A percentile compares a stretch with the other conserved stretches of the same genome.
phyloP scores from a whole-genome alignment of 2,329 filamentous ascomycete genomes.

The Colletotrichum paranaense region DNA sequence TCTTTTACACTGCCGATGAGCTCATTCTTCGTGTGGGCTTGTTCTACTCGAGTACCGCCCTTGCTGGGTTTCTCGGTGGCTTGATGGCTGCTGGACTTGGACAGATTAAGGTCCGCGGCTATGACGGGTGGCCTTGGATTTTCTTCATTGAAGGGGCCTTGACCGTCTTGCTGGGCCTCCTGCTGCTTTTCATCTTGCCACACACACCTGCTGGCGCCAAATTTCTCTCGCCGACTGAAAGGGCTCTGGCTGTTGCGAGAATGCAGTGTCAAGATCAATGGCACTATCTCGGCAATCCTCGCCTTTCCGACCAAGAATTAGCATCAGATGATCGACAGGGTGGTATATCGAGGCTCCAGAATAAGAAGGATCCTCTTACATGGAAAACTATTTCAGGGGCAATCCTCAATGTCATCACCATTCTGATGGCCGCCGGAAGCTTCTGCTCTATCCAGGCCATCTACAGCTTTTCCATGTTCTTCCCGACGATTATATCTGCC shows the following conservation, averaged over 20 bases:
- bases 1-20: slow-evolving; percentile 41
- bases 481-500: slow-evolving; percentile 40
- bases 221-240: slow-evolving; percentile 21
- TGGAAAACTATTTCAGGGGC: slow-evolving; percentile 25
- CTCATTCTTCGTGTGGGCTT: slow-evolving; percentile 39
- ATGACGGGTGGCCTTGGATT: slow-evolving; percentile 37
- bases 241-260: background rate
- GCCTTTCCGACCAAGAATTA: background rate
- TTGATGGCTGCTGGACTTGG: slow-evolving; percentile 30
- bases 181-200: slow-evolving; percentile 7
- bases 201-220: slow-evolving; percentile 30
- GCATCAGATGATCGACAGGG: too few relatives aligned
- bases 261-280: slow-evolving; percentile 22
- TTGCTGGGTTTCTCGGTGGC: slow-evolving; percentile 33
- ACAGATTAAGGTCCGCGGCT: slow-evolving; percentile 11
- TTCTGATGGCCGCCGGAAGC: slow-evolving; percentile 37
- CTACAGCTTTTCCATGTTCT: slow-evolving; percentile 40
- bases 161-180: slow-evolving; percentile 23
- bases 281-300: background rate
- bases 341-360: background rate
- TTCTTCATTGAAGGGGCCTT: slow-evolving; percentile 36
- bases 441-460: slow-evolving; percentile 40
- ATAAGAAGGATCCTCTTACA: slow-evolving; percentile 3
- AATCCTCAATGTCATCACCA: slow-evolving; percentile 37
- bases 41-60: slow-evolving; percentile 38